Evolutionary conservation across 768 basidiomycete genomes (phyloP), one percentile per base, ranked within the genome.

Genomic region (Chiua virens): DNA sequence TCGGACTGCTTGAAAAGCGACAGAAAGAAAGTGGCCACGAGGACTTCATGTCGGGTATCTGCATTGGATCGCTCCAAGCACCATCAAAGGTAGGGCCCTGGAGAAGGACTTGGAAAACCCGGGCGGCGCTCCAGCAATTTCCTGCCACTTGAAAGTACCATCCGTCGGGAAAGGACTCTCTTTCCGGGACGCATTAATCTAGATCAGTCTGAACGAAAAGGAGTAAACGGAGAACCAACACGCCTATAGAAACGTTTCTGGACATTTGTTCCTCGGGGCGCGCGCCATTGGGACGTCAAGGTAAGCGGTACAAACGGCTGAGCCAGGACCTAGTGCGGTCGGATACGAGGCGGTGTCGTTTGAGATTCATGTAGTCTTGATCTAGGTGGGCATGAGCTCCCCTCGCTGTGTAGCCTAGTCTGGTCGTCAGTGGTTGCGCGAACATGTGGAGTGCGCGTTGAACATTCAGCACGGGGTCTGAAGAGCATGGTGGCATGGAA

Each of bases 1-100:
- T 71, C 68, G 59, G 47, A 60, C 54, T 49, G 64, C 55, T 65
- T 56, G 61, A 66, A 62, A 67, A 63, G 63, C 60, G 64, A 67
- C 58, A 62, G 57, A 57, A 48, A 59, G 58, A 56, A 50, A 63
- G 52, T 42, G 52, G 37, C 61, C 66, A 69, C 65, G 68, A 65
- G 68, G 63, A 59, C 40, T 65, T 69, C 69, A 69, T 69, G 61
- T 69, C 67, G 67, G 65, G 61, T 69, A 69, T 71, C 67, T 70
- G 66, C 53, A 56, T 58, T 58, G 55, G 58, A 71, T 71, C 67
- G 60, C 63, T 65, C 65, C 62, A 69, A 61, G 54, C 53, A 58
- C 54, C 18, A 57, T 59, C 53, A 45, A 57, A 57, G 40, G 55
- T 47, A 62, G 55, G 57, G 58, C 50, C 57, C 54, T 57, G 45